These are phyloP conservation scores for Linnemannia hyalina DNA, from an alignment of 192 early-diverging fungal species.

Conservation along the genomic window DNA sequence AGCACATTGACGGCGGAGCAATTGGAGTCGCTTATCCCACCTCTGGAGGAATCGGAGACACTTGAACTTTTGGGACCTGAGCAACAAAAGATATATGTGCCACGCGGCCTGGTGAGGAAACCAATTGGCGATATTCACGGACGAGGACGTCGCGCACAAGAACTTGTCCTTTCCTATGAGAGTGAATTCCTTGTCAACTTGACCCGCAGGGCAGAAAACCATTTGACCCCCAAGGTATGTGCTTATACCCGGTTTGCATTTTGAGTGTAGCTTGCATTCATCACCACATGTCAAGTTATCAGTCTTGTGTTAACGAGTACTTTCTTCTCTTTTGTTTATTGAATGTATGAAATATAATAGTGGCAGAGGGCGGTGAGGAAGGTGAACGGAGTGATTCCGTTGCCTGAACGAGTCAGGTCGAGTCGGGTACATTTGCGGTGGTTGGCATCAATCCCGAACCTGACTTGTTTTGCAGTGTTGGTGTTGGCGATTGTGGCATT, in stretches of 20 bases:
- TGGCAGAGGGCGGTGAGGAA: slow-evolving; percentile 6
- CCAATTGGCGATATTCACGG: slow-evolving; percentile 23
- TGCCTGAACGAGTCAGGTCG: slow-evolving; percentile 14
- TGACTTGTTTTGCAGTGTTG: slow-evolving; percentile 23
- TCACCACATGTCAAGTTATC: background rate
- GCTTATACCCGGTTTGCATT: background rate
- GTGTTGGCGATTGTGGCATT: slow-evolving; percentile 20
- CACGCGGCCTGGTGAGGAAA: slow-evolving; percentile 28
- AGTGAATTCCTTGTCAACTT: slow-evolving; percentile 38
- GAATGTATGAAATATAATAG: background rate
- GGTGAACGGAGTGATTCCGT: slow-evolving; percentile 9
- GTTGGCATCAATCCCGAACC: slow-evolving; percentile 38
- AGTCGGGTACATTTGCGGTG: slow-evolving; percentile 39
- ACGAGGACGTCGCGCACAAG: slow-evolving; percentile 19
- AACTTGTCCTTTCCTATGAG: slow-evolving; percentile 40
- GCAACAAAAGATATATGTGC: slow-evolving; percentile 31
- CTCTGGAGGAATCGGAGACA: slow-evolving; percentile 31
- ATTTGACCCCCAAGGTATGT: slow-evolving; percentile 38
- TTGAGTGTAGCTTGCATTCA: background rate
- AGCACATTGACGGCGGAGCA: slow-evolving; percentile 34
- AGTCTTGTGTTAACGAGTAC: background rate
- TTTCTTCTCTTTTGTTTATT: background rate
- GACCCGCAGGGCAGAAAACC: slow-evolving; percentile 20
- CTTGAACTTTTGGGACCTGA: slow-evolving; percentile 17
- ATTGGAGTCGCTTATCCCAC: slow-evolving; percentile 32